Base-by-base conservation (phyloP, 306 rosid species). In the Pterocarpus macrocarpus region DNA sequence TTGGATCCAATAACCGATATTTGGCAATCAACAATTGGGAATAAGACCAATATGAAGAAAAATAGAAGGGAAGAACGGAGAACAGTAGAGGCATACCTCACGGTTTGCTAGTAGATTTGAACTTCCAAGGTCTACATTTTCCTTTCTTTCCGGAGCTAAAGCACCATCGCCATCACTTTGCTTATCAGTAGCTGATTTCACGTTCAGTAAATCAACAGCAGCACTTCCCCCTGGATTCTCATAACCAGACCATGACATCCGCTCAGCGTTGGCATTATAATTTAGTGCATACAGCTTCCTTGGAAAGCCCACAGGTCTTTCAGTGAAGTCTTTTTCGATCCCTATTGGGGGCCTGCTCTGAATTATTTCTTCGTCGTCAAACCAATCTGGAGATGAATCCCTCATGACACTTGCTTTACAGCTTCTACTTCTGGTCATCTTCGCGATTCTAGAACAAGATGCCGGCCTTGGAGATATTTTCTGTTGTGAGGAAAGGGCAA, bases 391-490 rank as follows among this genome's bases (percentile, higher is more conserved):
- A 83, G 87, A 82, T 30, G 71, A 70, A 77, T 76, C 83, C 71
- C 80, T 82, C 87, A 86, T 69, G 70, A 93, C 84, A 83, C 87
- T 90, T 55, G 92, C 96, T 83, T 76, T 90, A 79, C 98, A 91
- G 79, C 99, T 95, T 85, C 89, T 88, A 81, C 92, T 95, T 87
- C 95, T 91, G 59, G 86, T 74, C 49, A 88, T 80, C 63, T 75
- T 87, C 84, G 76, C 71, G 57, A 57, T 69, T 65, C 73, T 82
- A 83, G 87, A 84, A 56, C 68, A 70, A 62, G 86, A 53, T 38
- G 59, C 58, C 22, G 36, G 69, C 82, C 87, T 71, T 4, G 86
- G 87, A 82, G 82, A 85, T 44, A 75, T 61, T 83, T 83, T 88
- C 52, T 85, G 77, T 2, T 86, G 77, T 52, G 90, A 73, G 64